Evolutionary conservation across 208 protist species (phyloP), one percentile per base, ranked within the genome.

Genomic region (Vickermania spadyakhi): DNA sequence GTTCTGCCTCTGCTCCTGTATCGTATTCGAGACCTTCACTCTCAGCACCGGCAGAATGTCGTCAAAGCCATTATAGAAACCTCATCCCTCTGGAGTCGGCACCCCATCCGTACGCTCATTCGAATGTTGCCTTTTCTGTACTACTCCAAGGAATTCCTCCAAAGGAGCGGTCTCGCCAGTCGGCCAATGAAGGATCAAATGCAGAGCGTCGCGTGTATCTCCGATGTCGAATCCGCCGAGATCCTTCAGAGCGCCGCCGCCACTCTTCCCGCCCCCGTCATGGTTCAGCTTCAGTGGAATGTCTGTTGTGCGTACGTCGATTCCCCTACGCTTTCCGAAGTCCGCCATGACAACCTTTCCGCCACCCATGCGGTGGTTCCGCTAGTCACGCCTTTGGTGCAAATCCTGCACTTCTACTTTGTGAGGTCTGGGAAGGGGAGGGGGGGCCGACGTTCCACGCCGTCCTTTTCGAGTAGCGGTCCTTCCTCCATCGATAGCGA

Each of bases 1-100:
- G 3, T 67, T 5, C 31, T 81, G 28, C 58, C 60, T 13, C 30
- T 1, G 18, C n/a, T 75, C 1, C 42, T 81, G 1, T 30, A 60
- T 2, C 61, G 65, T 1, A 27, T 75, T 7, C 18, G 41, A 1
- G 56, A 29, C 23, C 45, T 61, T 49, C 62, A 53, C 0, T 45
- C 18, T 1, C 26, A 53, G 25, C 27, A 60, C 11, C 56, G 62
- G 25, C 55, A 60, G 13, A n/a, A 22, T 28, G 5, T 58, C 25
- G 29, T 29, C 18, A 29, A 31, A 18, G 50, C 52, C 22, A 1
- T 55, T 0, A 45, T 64, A 11, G 28, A 28, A 45, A 45, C 36
- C 36, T 7, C 11, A 45, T 7, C 11, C 18, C 18, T 45, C 18
- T 18, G 7, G 36, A 18, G 18, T 45, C 36, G 36, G 7, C 36